These are phyloP conservation scores for Reutealis trisperma DNA, from an alignment of 345 rosid species.

Conservation along the genomic window DNA sequence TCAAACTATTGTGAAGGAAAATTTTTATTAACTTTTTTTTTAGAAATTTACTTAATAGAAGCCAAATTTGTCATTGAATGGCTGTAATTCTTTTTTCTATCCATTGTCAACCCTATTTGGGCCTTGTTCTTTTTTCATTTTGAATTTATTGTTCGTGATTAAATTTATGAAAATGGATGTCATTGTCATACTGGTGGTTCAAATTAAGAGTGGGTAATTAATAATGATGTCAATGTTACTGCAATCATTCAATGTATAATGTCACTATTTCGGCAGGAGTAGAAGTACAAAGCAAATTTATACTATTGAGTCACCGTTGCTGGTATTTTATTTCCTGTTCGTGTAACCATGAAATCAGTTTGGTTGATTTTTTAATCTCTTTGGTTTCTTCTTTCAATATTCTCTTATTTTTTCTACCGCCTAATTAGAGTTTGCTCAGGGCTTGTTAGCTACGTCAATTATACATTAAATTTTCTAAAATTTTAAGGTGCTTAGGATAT, in stretches of 20 bases:
- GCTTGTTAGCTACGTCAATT: background rate
- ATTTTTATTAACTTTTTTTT: background rate
- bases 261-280: background rate
- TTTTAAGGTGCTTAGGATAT: background rate
- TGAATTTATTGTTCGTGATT: background rate
- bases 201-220: background rate
- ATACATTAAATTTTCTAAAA: too few relatives aligned
- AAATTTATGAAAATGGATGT: background rate
- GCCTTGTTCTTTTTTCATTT: background rate
- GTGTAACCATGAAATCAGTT: background rate
- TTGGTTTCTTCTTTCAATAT: background rate
- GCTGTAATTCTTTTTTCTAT: background rate
- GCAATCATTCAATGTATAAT: too few relatives aligned
- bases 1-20: background rate
- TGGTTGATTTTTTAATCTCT: background rate
- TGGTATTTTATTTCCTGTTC: background rate
- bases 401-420: background rate
- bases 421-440: background rate
- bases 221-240: background rate
- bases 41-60: too few relatives aligned
- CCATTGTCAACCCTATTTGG: background rate
- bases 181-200: background rate
- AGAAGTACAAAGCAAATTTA: background rate
- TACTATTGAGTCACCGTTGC: background rate
- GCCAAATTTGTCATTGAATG: background rate